Evolutionary conservation across 495 filamentous ascomycete genomes (phyloP), one percentile per base, ranked within the genome.

Genomic region (Tricharina praecox): DNA sequence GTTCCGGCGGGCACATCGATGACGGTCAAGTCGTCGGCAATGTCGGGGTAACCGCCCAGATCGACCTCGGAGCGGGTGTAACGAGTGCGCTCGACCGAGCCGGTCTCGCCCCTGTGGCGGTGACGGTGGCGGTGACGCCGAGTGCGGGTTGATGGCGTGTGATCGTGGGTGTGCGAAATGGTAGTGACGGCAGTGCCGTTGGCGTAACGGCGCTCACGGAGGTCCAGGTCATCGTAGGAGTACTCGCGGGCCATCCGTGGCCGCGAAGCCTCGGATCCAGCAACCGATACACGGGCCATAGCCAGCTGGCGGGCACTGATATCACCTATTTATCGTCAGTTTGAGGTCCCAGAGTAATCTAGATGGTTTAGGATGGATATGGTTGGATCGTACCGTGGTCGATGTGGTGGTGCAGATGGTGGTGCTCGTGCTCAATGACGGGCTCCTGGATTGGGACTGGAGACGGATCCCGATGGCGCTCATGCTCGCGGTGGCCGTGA

Each of bases 1-100:
- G 81, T 87, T 45, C 82, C 82, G 11, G 81, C 79, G 3, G 82
- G 82, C 23, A 87, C 78, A 61, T 87, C 82, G 18, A 86, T 74
- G 47, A 86, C 82, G 43, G 71, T 48, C 9, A 38, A 68, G 75
- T 81, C 85, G 38, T 68, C 64, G 42, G 64, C 72, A 53, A 64
- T 36, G 13, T 41, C 37, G 20, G 57, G 50, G 13, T 50, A 50
- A 16, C 52, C 23, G 38, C 58, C 38, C 64, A 68, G 2, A 68
- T 71, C 58, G 21, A 61, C 50, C 28, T 61, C 58, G 8, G 53
- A 58, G 36, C 51, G 58, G 2, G 70, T 68, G 1, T 68, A 72
- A 30, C 70, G 68, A 13, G 68, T 63, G 4, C 64, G 25, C 59
- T 63, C 41, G 48, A 63, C 48, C 28, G 35, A 23, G 18, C 46